Conservation (phyloP, 2,329 filamentous ascomycete genomes). For the Exophiala sp. region DNA sequence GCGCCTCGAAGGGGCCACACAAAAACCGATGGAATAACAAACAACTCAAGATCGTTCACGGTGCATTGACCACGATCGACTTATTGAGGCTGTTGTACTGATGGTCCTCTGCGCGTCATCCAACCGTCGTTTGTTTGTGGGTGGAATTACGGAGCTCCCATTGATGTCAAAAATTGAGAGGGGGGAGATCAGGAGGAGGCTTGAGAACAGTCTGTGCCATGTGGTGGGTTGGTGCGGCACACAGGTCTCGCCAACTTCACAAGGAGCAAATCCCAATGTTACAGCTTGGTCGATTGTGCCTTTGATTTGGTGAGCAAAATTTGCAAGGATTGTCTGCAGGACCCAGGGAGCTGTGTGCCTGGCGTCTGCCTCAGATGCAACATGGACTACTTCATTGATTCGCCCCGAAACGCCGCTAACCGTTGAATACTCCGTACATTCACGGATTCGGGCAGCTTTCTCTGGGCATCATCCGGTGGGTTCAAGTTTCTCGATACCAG, state of each 20-base stretch:
- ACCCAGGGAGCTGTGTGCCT: too few species aligned
- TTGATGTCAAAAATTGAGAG: not conserved
- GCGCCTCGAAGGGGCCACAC: constrained; percentile 4
- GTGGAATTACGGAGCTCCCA: not conserved
- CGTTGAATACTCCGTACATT: too few species aligned
- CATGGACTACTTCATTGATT: too few species aligned
- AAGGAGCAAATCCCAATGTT: not conserved
- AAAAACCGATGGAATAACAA: constrained; percentile 1
- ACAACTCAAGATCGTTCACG: not conserved
- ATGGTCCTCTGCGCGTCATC: too few species aligned
- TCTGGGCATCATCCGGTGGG: too few species aligned
- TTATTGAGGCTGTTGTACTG: too few species aligned
- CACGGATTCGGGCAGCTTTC: too few species aligned
- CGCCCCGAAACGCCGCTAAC: too few species aligned
- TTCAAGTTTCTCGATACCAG: too few species aligned
- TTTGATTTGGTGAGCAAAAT: not conserved
- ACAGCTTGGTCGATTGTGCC: not conserved
- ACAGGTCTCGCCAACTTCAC: not conserved
- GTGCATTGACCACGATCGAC: too few species aligned
- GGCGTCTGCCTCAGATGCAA: too few species aligned
- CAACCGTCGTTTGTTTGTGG: too few species aligned
- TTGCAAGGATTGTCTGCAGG: not conserved
- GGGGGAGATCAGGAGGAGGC: constrained; percentile 1
- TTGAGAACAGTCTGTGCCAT: not conserved
- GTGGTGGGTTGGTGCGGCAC: constrained; percentile 2